Conservation (phyloP, 2,329 filamentous ascomycete species). For the Bipolaris gigantea region DNA sequence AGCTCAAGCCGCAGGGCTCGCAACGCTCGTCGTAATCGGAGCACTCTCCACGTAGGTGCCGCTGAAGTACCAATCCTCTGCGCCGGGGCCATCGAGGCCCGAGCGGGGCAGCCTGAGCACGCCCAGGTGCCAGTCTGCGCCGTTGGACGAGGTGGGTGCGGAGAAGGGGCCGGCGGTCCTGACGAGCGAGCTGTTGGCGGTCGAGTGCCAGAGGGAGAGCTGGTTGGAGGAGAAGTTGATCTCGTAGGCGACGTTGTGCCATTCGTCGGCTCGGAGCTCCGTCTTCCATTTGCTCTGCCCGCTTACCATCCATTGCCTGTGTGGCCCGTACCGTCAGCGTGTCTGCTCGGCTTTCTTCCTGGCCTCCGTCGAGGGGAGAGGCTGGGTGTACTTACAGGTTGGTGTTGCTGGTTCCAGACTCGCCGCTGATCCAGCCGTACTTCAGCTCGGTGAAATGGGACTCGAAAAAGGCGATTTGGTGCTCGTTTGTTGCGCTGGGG, state of each 20-base stretch:
- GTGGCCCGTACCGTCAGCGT: too few species aligned
- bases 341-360: too few species aligned
- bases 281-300: conserved; percentile 65
- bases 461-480: conserved; percentile 68
- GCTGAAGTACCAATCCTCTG: conserved; percentile 72
- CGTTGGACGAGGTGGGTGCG: conserved; percentile 65
- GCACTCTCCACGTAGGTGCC: conserved; percentile 71
- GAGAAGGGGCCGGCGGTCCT: conserved; percentile 63
- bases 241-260: conserved; percentile 77
- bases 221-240: conserved; percentile 66
- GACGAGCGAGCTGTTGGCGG: conserved; percentile 59
- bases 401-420: conserved; percentile 53
- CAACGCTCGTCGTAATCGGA: conserved; percentile 41
- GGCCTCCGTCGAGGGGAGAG: too few species aligned
- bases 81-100: conserved; percentile 54
- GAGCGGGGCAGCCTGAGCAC: conserved; percentile 64
- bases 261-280: conserved; percentile 63
- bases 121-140: conserved; percentile 72
- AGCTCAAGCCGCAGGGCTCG: conserved; percentile 21
- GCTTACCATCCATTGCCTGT: conserved; percentile 62
- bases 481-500: conserved; percentile 64
- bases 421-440: conserved; percentile 62
- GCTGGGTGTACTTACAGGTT: conserved; percentile 50
- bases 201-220: conserved; percentile 72
- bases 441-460: conserved; percentile 76